These are phyloP conservation scores for Sporothrix brasiliensis DNA, from an alignment of 2,329 filamentous ascomycete genomes.

Conservation along the genomic window DNA sequence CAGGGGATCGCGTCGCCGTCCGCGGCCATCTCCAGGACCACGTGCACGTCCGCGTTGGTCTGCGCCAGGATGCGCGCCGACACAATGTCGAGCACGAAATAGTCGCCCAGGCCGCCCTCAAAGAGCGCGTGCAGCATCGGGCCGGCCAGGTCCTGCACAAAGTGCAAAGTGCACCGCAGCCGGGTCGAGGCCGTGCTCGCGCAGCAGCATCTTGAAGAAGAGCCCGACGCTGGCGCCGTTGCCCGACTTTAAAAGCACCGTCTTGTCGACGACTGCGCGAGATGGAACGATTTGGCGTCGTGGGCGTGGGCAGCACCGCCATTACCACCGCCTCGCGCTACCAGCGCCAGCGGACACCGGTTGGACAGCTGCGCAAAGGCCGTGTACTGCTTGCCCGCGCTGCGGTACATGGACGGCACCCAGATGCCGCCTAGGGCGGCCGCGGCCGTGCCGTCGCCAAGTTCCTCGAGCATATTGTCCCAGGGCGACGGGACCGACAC, in stretches of 20 bases:
- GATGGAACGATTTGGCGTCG: not conserved
- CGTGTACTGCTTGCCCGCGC: conserved; percentile 28
- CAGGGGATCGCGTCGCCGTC: conserved; percentile 29
- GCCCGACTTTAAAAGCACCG: conserved; percentile 34
- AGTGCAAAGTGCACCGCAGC: conserved; percentile 28
- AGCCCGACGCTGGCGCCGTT: conserved; percentile 33
- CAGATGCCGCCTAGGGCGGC: conserved; percentile 33
- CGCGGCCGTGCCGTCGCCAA: conserved; percentile 37
- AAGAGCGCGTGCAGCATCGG: conserved; percentile 32
- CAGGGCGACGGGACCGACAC: conserved; percentile 40
- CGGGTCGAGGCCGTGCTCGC: conserved; percentile 32
- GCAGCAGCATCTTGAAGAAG: conserved; percentile 35
- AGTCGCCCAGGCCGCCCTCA: conserved; percentile 33
- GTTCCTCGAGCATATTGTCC: conserved; percentile 39
- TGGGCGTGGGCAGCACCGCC: too few relatives aligned
- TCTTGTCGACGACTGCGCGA: conserved; percentile 30
- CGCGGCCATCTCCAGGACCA: conserved; percentile 31
- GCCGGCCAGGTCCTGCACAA: conserved; percentile 33
- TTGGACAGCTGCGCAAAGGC: conserved; percentile 34
- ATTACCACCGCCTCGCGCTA: not conserved
- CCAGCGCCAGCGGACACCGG: conserved; percentile 30
- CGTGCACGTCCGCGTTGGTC: conserved; percentile 26
- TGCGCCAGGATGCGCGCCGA: conserved; percentile 30
- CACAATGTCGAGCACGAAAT: conserved; percentile 33
- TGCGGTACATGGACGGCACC: conserved; percentile 34